A percentile compares a stretch with the other conserved stretches of the same genome.
phyloP scores from a whole-genome alignment of 2,329 filamentous ascomycete species.

The Beauveria sp. region DNA sequence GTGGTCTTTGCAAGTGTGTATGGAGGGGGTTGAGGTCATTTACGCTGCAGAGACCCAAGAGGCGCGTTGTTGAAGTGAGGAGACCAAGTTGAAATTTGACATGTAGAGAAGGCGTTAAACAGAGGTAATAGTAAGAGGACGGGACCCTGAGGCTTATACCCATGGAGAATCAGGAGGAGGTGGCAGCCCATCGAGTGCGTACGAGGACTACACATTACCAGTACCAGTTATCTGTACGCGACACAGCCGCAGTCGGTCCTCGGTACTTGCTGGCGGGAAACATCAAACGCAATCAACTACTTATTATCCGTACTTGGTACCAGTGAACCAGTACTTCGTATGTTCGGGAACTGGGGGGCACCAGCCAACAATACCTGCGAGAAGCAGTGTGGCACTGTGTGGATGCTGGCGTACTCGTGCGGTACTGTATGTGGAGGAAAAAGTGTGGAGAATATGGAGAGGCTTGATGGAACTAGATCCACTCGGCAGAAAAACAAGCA shows the following conservation, averaged over 20 bases:
- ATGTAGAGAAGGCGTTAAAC: background rate
- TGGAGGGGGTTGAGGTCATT: background rate
- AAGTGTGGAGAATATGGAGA: background rate
- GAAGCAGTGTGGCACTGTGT: background rate
- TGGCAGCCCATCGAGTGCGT: too few relatives aligned
- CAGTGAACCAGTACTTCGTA: too few relatives aligned
- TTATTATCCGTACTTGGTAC: too few relatives aligned
- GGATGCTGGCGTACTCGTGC: too few relatives aligned
- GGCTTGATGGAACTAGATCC: background rate
- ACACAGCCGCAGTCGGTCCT: background rate
- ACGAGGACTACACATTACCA: too few relatives aligned
- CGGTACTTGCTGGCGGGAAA: background rate
- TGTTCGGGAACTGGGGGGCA: too few relatives aligned
- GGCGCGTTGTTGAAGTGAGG: background rate
- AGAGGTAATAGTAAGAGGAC: background rate
- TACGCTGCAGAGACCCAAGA: background rate
- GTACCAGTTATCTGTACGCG: too few relatives aligned
- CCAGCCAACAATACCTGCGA: background rate
- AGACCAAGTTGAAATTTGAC: background rate
- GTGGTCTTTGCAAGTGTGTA: background rate
- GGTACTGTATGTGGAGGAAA: background rate
- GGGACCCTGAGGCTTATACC: slow-evolving; percentile 7
- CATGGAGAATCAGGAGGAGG: background rate
- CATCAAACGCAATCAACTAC: too few relatives aligned
- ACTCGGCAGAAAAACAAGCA: slow-evolving; percentile 5